A percentile compares a stretch with the other conserved stretches of the same genome.
These are phyloP conservation scores for Kuraishia capsulata DNA, from an alignment of 805 yeast genomes.

Conservation along the genomic window DNA sequence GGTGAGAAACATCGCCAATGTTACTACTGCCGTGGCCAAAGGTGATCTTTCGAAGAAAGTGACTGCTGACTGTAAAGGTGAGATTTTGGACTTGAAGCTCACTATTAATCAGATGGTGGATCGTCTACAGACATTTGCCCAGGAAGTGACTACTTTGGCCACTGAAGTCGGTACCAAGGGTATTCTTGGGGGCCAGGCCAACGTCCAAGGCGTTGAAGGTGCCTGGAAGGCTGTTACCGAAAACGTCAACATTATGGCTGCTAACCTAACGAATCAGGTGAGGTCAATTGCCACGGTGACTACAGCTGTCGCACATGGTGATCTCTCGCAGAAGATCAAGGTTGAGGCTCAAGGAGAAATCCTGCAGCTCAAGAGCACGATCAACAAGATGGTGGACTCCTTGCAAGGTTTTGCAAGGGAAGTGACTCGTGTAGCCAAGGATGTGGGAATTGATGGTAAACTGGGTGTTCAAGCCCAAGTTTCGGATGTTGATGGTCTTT, in stretches of 20 bases:
- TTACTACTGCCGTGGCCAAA: conserved; percentile 79
- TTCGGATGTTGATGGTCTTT: conserved; percentile 80
- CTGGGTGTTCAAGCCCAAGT: conserved; percentile 90
- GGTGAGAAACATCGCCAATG: conserved; percentile 81
- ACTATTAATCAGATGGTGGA: conserved; percentile 88
- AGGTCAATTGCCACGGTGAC: conserved; percentile 86
- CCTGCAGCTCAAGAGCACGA: conserved; percentile 74
- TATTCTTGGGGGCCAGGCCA: conserved; percentile 84
- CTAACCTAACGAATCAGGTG: conserved; percentile 80
- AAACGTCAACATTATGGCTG: conserved; percentile 83
- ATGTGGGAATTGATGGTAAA: conserved; percentile 90
- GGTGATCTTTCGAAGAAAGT: conserved; percentile 78
- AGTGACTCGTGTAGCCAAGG: conserved; percentile 84
- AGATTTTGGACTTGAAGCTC: conserved; percentile 67
- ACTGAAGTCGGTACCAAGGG: conserved; percentile 83
- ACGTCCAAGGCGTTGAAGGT: conserved; percentile 77
- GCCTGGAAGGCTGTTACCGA: conserved; percentile 88
- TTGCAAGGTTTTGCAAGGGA: conserved; percentile 82
- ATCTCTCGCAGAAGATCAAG: conserved; percentile 73
- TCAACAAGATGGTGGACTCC: conserved; percentile 89
- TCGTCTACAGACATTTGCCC: conserved; percentile 72
- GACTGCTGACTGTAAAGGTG: conserved; percentile 80
- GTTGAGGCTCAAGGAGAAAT: conserved; percentile 91
- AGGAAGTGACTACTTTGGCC: conserved; percentile 79
- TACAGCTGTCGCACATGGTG: conserved; percentile 89